A percentile compares a stretch with the other conserved stretches of the same genome.
Evolutionary conservation across 177 flowering plant species (phyloP).

Genomic region (Telopea speciosissima): DNA sequence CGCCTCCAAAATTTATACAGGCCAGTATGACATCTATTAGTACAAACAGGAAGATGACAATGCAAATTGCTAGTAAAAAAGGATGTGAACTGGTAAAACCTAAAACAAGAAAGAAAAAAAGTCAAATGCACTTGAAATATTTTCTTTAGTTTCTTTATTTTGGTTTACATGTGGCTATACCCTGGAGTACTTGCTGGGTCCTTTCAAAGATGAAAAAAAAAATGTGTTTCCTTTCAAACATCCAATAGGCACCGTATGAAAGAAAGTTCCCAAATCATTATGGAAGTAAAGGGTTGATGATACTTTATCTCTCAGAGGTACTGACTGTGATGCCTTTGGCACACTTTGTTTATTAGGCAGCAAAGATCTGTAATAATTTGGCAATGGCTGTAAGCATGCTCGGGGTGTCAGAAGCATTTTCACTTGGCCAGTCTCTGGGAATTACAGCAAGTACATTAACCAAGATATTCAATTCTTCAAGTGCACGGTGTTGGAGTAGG

Average conservation of each 20-base stretch:
- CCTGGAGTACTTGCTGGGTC: too few relatives aligned
- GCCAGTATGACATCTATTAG: too few relatives aligned
- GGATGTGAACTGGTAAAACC: too few relatives aligned
- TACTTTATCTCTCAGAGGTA: background rate
- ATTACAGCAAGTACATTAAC: slow-evolving; percentile 61
- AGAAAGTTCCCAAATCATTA: background rate
- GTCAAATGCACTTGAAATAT: too few relatives aligned
- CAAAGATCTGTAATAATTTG: slow-evolving; percentile 91
- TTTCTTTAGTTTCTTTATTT: too few relatives aligned
- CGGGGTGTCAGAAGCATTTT: slow-evolving; percentile 87
- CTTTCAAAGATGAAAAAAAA: too few relatives aligned
- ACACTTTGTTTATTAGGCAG: slow-evolving; percentile 48
- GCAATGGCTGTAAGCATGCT: slow-evolving; percentile 92
- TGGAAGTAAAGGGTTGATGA: background rate
- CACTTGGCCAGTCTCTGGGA: slow-evolving; percentile 87
- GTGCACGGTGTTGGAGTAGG: slow-evolving; percentile 99
- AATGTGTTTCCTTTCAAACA: background rate
- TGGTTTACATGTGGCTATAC: too few relatives aligned
- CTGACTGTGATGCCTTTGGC: slow-evolving; percentile 7
- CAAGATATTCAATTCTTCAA: slow-evolving; percentile 75
- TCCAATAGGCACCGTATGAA: background rate
- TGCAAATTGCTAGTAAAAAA: too few relatives aligned
- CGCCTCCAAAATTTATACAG: too few relatives aligned
- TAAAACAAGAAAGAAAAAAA: too few relatives aligned
- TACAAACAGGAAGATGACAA: too few relatives aligned